phyloP scores from a whole-genome alignment of 768 basidiomycete genomes.

The Lactifluus pinguis region DNA sequence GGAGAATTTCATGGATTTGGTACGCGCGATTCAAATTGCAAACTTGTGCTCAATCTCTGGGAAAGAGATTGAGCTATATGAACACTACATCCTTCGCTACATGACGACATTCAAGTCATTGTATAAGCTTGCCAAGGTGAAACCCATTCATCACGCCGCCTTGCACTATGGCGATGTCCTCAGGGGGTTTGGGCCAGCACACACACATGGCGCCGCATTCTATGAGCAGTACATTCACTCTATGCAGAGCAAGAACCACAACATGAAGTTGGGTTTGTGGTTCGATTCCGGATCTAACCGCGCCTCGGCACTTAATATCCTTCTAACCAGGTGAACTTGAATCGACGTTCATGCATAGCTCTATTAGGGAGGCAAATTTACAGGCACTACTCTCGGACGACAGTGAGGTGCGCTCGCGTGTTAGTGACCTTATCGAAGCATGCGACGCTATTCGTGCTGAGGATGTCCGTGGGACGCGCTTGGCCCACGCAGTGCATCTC shows the following conservation, averaged over 20 bases:
- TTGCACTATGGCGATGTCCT: conserved; percentile 26
- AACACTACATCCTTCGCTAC: conserved; percentile 18
- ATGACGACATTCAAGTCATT: conserved; percentile 17
- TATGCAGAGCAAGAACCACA: conserved; percentile 20
- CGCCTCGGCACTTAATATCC: neutral
- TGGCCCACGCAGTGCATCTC: neutral
- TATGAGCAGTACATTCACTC: conserved; percentile 11
- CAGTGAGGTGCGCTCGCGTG: no score
- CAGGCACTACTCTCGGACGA: no score
- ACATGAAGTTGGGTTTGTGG: conserved; percentile 19
- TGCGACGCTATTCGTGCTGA: neutral
- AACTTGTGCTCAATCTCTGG: no score
- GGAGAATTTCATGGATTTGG: no score
- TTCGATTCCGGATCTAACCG: neutral
- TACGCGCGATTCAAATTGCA: no score
- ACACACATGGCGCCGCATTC: conserved; percentile 12
- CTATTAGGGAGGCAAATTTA: no score
- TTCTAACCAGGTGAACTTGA: conserved; percentile 14
- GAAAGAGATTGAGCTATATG: neutral
- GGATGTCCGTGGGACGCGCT: neutral
- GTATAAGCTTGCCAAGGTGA: conserved; percentile 22
- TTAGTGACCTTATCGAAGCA: no score
- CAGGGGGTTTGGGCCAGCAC: conserved; percentile 25
- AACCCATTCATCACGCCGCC: conserved; percentile 28
- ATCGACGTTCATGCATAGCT: conserved; percentile 4